Percentiles rank a stretch among this genome's conserved stretches.
phyloP scores from a whole-genome alignment of 441 rosid species.

The Euphorbia corollata region DNA sequence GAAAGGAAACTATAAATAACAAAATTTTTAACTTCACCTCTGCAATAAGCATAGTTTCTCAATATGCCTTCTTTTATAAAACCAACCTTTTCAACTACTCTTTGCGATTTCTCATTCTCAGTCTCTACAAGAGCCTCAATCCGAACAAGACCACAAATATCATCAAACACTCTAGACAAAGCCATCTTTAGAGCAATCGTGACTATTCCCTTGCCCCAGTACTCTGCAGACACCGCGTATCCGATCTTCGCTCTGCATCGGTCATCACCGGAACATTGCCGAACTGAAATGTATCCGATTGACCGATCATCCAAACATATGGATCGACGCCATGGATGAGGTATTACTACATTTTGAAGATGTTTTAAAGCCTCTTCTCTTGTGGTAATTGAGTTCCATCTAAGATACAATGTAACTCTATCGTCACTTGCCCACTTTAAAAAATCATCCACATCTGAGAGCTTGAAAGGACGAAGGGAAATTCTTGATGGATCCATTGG shows the following conservation, averaged over 20 bases:
- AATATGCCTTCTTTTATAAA: constrained; percentile 44
- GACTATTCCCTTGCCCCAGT: constrained; percentile 35
- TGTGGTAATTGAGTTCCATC: constrained; percentile 30
- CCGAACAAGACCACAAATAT: constrained; percentile 36
- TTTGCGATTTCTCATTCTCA: constrained; percentile 37
- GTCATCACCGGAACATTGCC: constrained; percentile 27
- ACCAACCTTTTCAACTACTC: constrained; percentile 49
- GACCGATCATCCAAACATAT: constrained; percentile 39
- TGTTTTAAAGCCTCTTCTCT: constrained; percentile 32
- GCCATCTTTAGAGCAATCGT: constrained; percentile 34
- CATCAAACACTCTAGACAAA: constrained; percentile 22
- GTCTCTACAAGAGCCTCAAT: constrained; percentile 37
- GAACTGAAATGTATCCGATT: constrained; percentile 34
- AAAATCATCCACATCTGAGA: constrained; percentile 43
- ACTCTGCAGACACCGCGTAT: constrained; percentile 30
- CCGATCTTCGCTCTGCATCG: constrained; percentile 31
- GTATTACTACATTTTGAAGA: constrained; percentile 27
- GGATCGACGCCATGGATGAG: constrained; percentile 41
- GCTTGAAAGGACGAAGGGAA: constrained; percentile 36
- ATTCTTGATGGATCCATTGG: constrained; percentile 36
- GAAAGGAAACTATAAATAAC: constrained; percentile 32
- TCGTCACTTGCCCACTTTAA: constrained; percentile 35
- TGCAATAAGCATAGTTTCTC: constrained; percentile 32
- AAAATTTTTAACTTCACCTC: constrained; percentile 38
- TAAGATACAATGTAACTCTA: constrained; percentile 29